Evolutionary conservation across 208 protist species (phyloP), one percentile per base, ranked within the genome.

Genomic region (Polymyxa betae): DNA sequence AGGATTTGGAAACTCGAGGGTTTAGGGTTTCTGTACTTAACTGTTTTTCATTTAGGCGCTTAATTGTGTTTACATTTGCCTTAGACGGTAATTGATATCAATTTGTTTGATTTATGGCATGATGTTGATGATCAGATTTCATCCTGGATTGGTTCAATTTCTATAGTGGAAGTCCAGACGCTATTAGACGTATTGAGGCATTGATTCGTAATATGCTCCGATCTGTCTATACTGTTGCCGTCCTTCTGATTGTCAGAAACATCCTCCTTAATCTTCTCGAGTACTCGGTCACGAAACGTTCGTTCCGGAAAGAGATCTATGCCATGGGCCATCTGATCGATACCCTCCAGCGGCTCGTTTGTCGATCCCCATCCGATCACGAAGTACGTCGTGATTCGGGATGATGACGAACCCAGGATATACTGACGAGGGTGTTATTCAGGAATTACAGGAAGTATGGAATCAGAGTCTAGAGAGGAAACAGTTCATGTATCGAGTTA

Each of bases 401-500:
- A 5, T 24, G 49, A 29, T 60, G 12, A 60, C 24, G 49, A n/a
- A n/a, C n/a, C n/a, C n/a, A n/a, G n/a, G n/a, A n/a, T n/a, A n/a
- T n/a, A n/a, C n/a, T n/a, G n/a, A n/a, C n/a, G 35, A 82, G 5
- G 5, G 12, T 60, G 49, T 29, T 60, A 60, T 60, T 29, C 5
- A 60, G 49, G 49, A 60, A 24, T 24, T 60, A 60, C 24, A 82
- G 16, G n/a, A 5, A 43, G 12, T 82, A n/a, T 82, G 72, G 72
- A 82, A 82, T 5, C 5, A 43, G 16, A n/a, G 35, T 43, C 12
- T 16, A 5, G 35, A 43, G 5, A 5, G 72, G 5, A 82, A 43
- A 43, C 72, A 82, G 72, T 82, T 82, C 40, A 82, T 82, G 72
- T 82, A 82, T n/a, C 5, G 72, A 43, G 72, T 82, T 43, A 43